A percentile compares a stretch with the other conserved stretches of the same genome.
Evolutionary conservation across 2,329 filamentous ascomycete species (phyloP).

Genomic region (Coniochaeta hoffmannii): DNA sequence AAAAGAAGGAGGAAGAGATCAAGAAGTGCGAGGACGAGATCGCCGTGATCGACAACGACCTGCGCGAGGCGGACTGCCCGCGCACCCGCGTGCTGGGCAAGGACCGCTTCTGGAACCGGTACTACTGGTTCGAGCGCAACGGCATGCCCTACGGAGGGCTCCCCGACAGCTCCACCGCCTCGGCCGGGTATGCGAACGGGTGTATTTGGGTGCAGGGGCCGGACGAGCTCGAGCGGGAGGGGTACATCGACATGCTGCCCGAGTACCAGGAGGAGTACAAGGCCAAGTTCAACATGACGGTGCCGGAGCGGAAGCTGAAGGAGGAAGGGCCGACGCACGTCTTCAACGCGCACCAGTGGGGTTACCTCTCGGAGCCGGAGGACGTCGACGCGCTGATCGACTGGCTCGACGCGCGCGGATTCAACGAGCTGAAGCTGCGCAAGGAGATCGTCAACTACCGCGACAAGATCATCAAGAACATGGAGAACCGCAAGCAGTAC

Average conservation of each 20-base stretch:
- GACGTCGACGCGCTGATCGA: slow-evolving; percentile 71
- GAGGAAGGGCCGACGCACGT: slow-evolving; percentile 83
- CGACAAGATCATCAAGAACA: slow-evolving; percentile 68
- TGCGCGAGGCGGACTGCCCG: slow-evolving; percentile 89
- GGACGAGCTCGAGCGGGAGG: slow-evolving; percentile 76
- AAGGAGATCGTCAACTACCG: slow-evolving; percentile 78
- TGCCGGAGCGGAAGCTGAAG: slow-evolving; percentile 73
- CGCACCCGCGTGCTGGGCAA: slow-evolving; percentile 84
- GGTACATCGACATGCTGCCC: slow-evolving; percentile 71
- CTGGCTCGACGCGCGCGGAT: slow-evolving; percentile 83
- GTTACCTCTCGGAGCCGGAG: slow-evolving; percentile 76
- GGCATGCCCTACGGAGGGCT: slow-evolving; percentile 93
- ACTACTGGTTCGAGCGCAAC: slow-evolving; percentile 99
- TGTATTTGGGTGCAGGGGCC: slow-evolving; percentile 96
- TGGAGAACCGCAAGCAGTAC: slow-evolving; percentile 73
- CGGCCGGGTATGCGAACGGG: slow-evolving; percentile 85
- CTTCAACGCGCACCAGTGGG: slow-evolving; percentile 75
- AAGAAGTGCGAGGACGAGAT: slow-evolving; percentile 81
- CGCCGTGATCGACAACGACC: slow-evolving; percentile 76
- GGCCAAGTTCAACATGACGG: slow-evolving; percentile 70
- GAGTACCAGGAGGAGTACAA: slow-evolving; percentile 71
- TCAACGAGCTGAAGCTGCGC: slow-evolving; percentile 77
- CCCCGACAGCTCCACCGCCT: slow-evolving; percentile 78
- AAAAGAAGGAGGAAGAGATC: slow-evolving; percentile 76
- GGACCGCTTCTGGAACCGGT: slow-evolving; percentile 96